Conservation (phyloP, 2,329 filamentous ascomycete genomes). For the Sporothrix pseudoabietina region DNA sequence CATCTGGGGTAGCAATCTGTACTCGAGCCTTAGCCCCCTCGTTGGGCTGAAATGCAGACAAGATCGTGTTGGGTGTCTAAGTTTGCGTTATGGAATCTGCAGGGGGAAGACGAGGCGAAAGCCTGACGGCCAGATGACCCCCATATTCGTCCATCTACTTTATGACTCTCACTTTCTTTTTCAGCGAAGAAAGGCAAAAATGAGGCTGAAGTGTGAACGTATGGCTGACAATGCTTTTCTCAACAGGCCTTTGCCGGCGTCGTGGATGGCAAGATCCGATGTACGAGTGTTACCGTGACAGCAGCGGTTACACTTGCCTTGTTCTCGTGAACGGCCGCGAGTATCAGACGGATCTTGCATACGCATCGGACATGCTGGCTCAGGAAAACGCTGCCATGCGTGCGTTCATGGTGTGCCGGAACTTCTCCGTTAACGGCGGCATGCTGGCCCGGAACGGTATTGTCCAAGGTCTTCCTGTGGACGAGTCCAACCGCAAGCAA, state of each 20-base stretch:
- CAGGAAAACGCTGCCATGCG: conserved; percentile 94
- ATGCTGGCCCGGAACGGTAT: conserved; percentile 75
- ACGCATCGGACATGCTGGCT: conserved; percentile 78
- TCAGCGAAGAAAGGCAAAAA: neutral
- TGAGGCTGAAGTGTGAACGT: conserved; percentile 2
- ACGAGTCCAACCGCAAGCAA: conserved; percentile 53
- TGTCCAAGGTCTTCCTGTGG: conserved; percentile 65
- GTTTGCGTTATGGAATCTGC: neutral
- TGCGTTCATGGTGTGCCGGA: conserved; percentile 95
- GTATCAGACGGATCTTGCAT: conserved; percentile 87
- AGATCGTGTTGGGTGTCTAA: conserved; percentile 35
- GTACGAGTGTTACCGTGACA: conserved; percentile 78
- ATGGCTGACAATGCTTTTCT: conserved; percentile 40
- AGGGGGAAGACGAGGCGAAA: conserved; percentile 13
- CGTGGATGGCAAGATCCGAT: conserved; percentile 90
- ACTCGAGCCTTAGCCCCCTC: conserved; percentile 21
- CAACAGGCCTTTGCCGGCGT: conserved; percentile 84
- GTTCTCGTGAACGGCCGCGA: conserved; percentile 95
- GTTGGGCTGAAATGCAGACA: conserved; percentile 45
- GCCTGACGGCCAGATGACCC: neutral
- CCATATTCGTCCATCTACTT: neutral
- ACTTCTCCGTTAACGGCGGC: conserved; percentile 95
- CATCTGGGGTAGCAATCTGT: conserved; percentile 22
- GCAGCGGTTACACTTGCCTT: conserved; percentile 80
- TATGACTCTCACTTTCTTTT: neutral